Evolutionary conservation across 2,329 filamentous ascomycete species (phyloP).

Genomic region (Ophiosphaerella narmari): DNA sequence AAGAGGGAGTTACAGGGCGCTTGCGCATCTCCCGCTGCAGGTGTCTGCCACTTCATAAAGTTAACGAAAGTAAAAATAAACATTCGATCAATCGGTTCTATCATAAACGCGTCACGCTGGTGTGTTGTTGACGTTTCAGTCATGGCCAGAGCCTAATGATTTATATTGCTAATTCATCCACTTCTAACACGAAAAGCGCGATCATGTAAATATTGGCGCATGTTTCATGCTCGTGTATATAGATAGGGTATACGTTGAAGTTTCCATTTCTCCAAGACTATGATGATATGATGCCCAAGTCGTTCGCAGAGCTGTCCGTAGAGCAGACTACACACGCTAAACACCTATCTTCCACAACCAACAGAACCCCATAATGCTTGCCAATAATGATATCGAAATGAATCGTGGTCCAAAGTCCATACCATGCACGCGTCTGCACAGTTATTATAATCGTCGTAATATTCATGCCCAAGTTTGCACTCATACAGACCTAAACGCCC

Average conservation of each 20-base stretch:
- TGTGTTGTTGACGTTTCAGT: no score
- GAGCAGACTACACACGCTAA: slow-evolving; percentile 11
- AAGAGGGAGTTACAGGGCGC: neutral
- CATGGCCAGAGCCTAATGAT: no score
- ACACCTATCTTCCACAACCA: slow-evolving; percentile 2
- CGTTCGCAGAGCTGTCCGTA: slow-evolving; percentile 12
- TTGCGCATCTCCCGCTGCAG: slow-evolving; percentile 12
- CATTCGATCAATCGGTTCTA: no score
- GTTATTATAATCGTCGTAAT: neutral
- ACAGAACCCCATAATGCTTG: neutral
- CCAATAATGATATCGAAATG: neutral
- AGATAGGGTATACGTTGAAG: neutral
- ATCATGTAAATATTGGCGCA: no score
- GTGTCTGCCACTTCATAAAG: neutral
- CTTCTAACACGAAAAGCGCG: no score
- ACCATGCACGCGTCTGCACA: neutral
- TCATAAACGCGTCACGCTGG: no score
- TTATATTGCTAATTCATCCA: no score
- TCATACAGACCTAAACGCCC: slow-evolving; percentile 17
- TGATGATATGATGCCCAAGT: slow-evolving; percentile 3
- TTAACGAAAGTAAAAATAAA: neutral
- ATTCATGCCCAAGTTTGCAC: neutral
- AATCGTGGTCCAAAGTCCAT: neutral
- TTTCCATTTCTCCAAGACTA: neutral
- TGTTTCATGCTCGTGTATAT: no score